Evolutionary conservation across 2,329 filamentous ascomycete species (phyloP).

Genomic region (Truncatella angustata): DNA sequence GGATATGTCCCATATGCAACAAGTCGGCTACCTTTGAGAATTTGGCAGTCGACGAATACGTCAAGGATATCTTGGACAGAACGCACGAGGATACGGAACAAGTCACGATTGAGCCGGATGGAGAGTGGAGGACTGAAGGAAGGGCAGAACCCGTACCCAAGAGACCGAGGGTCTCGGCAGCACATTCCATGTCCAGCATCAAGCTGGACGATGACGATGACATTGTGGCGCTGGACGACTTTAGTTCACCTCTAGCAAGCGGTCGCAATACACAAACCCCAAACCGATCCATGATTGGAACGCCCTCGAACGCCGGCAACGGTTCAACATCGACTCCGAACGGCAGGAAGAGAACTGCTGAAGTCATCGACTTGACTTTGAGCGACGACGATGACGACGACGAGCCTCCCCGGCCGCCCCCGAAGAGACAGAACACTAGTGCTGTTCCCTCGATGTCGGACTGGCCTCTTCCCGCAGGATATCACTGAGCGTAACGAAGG

Average conservation of each 20-base stretch:
- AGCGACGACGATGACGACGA: constrained; percentile 49
- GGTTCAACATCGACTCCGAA: constrained; percentile 21
- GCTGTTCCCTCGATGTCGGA: neutral
- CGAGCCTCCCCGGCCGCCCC: constrained; percentile 36
- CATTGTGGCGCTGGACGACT: constrained; percentile 44
- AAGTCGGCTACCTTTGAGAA: constrained; percentile 77
- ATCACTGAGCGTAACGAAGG: neutral
- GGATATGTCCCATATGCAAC: constrained; percentile 93
- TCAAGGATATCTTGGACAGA: constrained; percentile 77
- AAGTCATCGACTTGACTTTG: constrained; percentile 56
- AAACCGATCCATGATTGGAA: constrained; percentile 25
- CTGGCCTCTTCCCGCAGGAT: neutral
- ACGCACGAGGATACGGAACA: constrained; percentile 74
- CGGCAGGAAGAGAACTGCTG: constrained; percentile 32
- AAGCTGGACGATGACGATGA: constrained; percentile 47
- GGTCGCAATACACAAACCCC: constrained; percentile 36
- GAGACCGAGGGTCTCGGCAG: constrained; percentile 20
- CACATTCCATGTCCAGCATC: constrained; percentile 23
- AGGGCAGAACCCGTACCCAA: constrained; percentile 28
- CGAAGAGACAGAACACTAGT: constrained; percentile 39
- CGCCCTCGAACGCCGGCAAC: constrained; percentile 11
- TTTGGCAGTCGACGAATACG: constrained; percentile 84
- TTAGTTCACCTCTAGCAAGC: constrained; percentile 32
- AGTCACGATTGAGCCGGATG: constrained; percentile 86
- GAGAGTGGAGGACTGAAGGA: constrained; percentile 62